Evolutionary conservation across 2,329 filamentous ascomycete genomes (phyloP).

Genomic region (Aureobasidium melanogenum): DNA sequence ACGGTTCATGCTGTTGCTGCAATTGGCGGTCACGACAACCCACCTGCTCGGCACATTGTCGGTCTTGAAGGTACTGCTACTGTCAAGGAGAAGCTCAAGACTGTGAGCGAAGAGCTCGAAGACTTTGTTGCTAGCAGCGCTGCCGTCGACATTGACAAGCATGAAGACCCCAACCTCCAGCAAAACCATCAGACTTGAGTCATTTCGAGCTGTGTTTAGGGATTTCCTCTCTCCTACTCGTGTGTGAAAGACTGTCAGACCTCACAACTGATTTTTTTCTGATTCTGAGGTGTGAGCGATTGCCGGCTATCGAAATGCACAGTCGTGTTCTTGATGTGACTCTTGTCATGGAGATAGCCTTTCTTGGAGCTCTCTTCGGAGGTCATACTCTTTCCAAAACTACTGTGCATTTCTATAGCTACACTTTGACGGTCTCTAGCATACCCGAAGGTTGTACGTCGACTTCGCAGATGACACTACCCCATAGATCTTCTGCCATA

Average conservation of each 20-base stretch:
- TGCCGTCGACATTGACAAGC: conserved; percentile 61
- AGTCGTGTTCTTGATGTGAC: too few species aligned
- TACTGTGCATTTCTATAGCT: too few species aligned
- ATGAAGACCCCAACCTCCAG: conserved; percentile 13
- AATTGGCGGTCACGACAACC: conserved; percentile 93
- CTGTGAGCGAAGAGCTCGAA: conserved; percentile 89
- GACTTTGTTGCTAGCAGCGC: conserved; percentile 89
- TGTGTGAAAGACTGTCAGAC: too few species aligned
- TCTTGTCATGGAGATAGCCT: too few species aligned
- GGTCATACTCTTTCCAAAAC: too few species aligned
- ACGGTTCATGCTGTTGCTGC: conserved; percentile 85
- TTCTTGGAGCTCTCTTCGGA: too few species aligned
- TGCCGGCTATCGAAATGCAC: too few species aligned
- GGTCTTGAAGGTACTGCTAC: conserved; percentile 78
- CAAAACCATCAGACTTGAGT: background rate
- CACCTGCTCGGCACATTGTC: conserved; percentile 87
- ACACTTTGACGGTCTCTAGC: too few species aligned
- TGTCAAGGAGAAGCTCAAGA: conserved; percentile 94
- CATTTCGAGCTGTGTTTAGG: background rate
- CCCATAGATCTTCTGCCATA: background rate
- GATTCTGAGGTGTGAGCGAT: too few species aligned
- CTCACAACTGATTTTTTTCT: too few species aligned
- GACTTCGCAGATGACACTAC: background rate
- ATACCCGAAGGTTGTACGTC: too few species aligned
- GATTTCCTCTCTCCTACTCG: background rate